Conservation (phyloP, 768 basidiomycete genomes). For the Dioszegia crocea region DNA sequence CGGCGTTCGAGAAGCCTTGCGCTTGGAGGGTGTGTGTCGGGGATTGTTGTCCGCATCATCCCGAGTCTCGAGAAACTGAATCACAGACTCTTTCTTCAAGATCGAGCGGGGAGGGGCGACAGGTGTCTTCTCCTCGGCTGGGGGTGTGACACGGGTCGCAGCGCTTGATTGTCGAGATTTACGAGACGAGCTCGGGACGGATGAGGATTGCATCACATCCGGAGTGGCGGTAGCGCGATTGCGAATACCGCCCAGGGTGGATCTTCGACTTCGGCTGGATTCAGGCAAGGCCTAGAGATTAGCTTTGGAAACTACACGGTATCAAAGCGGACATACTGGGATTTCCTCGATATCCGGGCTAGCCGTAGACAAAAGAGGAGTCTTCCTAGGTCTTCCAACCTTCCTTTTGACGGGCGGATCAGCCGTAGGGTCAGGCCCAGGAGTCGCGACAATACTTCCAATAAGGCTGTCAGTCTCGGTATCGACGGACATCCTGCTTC, state of each 20-base stretch:
- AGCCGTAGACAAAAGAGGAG: neutral
- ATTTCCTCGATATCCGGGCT: neutral
- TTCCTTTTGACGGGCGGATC: neutral
- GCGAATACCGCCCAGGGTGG: neutral
- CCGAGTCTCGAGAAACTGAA: neutral
- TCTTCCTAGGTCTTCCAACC: conserved; percentile 5
- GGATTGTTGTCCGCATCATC: conserved; percentile 5
- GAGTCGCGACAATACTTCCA: conserved; percentile 1
- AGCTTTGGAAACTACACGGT: neutral
- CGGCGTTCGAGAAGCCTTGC: conserved; percentile 23
- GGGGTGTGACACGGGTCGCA: neutral
- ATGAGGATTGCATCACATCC: neutral
- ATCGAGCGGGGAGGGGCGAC: conserved; percentile 7
- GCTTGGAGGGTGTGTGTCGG: neutral
- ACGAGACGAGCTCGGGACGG: conserved; percentile 1
- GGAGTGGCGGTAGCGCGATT: neutral
- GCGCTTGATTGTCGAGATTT: neutral
- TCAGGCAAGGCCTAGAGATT: neutral
- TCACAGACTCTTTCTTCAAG: neutral
- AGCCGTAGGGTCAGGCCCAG: neutral
- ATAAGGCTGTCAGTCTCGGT: neutral
- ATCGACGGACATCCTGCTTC: conserved; percentile 2
- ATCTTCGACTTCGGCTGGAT: neutral
- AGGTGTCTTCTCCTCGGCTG: conserved; percentile 1
- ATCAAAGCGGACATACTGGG: neutral